phyloP scores from a whole-genome alignment of 2,329 filamentous ascomycete species.

The Exophiala sp. region DNA sequence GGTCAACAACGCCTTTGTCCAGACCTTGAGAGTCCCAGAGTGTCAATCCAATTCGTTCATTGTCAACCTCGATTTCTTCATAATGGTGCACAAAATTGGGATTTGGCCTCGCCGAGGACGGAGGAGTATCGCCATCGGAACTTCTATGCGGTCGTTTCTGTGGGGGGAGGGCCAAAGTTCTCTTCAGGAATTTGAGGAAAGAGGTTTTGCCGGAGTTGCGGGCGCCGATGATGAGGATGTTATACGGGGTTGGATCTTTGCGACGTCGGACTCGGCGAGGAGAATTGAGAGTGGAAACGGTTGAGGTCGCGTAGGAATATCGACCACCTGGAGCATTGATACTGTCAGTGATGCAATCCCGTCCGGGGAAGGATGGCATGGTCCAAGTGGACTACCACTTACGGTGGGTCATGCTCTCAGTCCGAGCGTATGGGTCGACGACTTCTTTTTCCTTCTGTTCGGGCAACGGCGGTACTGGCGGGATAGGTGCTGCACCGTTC shows the following conservation, averaged over 20 bases:
- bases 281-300: conserved; percentile 85
- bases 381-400: conserved; percentile 12
- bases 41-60: conserved; percentile 83
- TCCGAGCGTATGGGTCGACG: conserved; percentile 68
- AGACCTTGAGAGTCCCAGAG: conserved; percentile 95
- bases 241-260: conserved; percentile 97
- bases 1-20: conserved; percentile 89
- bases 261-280: conserved; percentile 84
- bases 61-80: conserved; percentile 88
- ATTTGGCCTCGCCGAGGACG: conserved; percentile 49
- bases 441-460: conserved; percentile 16
- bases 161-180: conserved; percentile 71
- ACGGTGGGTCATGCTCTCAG: conserved; percentile 94
- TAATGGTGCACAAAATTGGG: conserved; percentile 78
- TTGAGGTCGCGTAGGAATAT: conserved; percentile 92
- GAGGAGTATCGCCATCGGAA: conserved; percentile 52
- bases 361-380: neutral
- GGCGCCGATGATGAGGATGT: conserved; percentile 85
- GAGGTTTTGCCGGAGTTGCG: conserved; percentile 89
- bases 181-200: conserved; percentile 91
- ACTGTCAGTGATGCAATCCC: conserved; percentile 4
- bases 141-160: conserved; percentile 61
- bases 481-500: conserved; percentile 16
- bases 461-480: conserved; percentile 26
- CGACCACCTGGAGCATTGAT: conserved; percentile 50